Evolutionary conservation across 75 land plant species (phyloP).

Genomic region (Pinus taeda): DNA sequence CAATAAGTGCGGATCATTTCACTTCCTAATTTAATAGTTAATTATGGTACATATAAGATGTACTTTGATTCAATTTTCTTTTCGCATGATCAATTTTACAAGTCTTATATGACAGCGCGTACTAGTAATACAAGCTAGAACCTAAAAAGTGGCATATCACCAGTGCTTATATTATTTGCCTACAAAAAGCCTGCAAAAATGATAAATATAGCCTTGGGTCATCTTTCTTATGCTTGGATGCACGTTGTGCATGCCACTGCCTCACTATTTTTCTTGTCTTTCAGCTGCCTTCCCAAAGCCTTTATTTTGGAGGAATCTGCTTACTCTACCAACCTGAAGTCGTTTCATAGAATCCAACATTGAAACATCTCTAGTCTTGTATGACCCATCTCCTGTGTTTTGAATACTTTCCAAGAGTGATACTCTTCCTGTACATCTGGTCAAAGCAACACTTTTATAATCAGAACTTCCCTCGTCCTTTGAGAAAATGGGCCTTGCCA

Average conservation of each 20-base stretch:
- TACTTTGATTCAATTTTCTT: not conserved
- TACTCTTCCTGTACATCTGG: not conserved
- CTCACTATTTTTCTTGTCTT: not conserved
- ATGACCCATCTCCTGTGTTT: not conserved
- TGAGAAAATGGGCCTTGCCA: not conserved
- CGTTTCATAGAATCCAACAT: no score
- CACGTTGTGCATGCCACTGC: not conserved
- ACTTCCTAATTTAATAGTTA: not conserved
- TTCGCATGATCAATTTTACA: not conserved
- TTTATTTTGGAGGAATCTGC: not conserved
- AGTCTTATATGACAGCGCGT: not conserved
- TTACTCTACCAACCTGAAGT: not conserved
- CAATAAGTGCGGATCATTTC: not conserved
- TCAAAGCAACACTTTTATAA: not conserved
- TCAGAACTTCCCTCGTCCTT: not conserved
- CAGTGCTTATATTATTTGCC: not conserved
- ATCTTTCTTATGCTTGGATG: not conserved
- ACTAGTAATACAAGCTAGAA: not conserved
- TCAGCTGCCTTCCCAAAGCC: not conserved
- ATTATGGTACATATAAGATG: not conserved
- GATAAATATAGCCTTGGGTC: slow-evolving; percentile 1
- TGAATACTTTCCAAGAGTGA: not conserved
- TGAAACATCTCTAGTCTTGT: no score
- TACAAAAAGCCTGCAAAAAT: not conserved
- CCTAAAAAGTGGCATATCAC: not conserved